phyloP scores from a whole-genome alignment of 371 early-diverging fungal genomes.

The Coemansia sp. region DNA sequence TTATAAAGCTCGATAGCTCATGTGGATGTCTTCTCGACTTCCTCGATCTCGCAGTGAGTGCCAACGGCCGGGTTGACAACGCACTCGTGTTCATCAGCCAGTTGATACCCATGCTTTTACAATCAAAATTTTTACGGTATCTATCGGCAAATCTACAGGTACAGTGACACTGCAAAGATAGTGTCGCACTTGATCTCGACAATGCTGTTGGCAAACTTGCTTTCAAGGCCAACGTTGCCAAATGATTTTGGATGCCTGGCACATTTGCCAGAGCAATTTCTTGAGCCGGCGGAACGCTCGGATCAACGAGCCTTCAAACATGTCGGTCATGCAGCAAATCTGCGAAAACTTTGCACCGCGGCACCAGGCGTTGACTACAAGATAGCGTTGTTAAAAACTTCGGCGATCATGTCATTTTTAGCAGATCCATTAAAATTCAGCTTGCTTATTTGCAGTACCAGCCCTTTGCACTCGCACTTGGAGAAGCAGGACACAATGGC shows the following conservation, averaged over 20 bases:
- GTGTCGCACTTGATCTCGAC: conserved; percentile 97
- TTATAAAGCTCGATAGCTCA: too few species aligned
- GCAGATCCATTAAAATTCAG: conserved; percentile 89
- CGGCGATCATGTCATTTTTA: conserved; percentile 87
- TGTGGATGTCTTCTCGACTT: too few species aligned
- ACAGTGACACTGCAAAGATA: conserved; percentile 97
- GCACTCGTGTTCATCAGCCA: too few species aligned
- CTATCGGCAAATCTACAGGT: conserved; percentile 61
- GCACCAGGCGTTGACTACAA: conserved; percentile 94
- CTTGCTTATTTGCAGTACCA: conserved; percentile 90
- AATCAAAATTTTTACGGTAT: too few species aligned
- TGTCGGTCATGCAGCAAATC: conserved; percentile 95
- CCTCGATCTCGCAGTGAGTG: too few species aligned
- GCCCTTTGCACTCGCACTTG: conserved; percentile 95
- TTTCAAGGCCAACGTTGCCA: conserved; percentile 96
- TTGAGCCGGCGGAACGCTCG: conserved; percentile 94
- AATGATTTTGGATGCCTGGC: conserved; percentile 91
- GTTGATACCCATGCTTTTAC: too few species aligned
- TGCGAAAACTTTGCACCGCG: conserved; percentile 93
- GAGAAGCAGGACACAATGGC: conserved; percentile 99
- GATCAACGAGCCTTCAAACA: conserved; percentile 98
- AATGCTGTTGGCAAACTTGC: conserved; percentile 94
- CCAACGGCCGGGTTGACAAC: too few species aligned
- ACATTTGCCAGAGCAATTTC: conserved; percentile 96
- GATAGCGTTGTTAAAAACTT: conserved; percentile 95